These are phyloP conservation scores for Colletotrichum simmondsii DNA, from an alignment of 2,329 filamentous ascomycete species.

Conservation along the genomic window DNA sequence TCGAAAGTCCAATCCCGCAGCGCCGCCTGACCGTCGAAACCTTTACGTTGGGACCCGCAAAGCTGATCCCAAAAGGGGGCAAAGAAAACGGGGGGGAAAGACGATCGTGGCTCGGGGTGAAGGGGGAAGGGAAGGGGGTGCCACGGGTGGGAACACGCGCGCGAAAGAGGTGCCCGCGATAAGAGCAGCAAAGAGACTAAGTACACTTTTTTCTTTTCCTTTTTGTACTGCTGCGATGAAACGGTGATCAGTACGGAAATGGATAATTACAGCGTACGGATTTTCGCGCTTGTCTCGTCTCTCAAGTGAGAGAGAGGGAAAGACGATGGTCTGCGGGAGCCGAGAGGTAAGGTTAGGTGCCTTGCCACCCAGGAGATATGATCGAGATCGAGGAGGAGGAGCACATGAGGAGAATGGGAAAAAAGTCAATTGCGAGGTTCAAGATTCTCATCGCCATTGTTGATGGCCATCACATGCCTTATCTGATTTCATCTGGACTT, in stretches of 20 bases:
- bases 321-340: too few relatives aligned
- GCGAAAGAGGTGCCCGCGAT: neutral
- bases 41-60: neutral
- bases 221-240: neutral
- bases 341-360: too few relatives aligned
- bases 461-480: neutral
- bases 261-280: too few relatives aligned
- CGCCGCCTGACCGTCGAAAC: neutral
- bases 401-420: neutral
- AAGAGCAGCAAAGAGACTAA: neutral
- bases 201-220: neutral
- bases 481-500: neutral
- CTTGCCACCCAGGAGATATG: neutral
- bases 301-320: neutral
- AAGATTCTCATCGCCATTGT: neutral
- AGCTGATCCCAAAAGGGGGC: neutral
- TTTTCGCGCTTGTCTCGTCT: neutral
- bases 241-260: neutral
- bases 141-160: neutral
- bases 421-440: neutral
- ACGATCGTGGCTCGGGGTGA: neutral
- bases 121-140: neutral
- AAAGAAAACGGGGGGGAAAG: neutral
- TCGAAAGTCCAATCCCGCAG: neutral
- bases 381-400: neutral